Percentiles rank a stretch among this genome's conserved stretches.
These are phyloP conservation scores for Starmerella gropengiesseri DNA, from an alignment of 805 yeast genomes.

Conservation along the genomic window DNA sequence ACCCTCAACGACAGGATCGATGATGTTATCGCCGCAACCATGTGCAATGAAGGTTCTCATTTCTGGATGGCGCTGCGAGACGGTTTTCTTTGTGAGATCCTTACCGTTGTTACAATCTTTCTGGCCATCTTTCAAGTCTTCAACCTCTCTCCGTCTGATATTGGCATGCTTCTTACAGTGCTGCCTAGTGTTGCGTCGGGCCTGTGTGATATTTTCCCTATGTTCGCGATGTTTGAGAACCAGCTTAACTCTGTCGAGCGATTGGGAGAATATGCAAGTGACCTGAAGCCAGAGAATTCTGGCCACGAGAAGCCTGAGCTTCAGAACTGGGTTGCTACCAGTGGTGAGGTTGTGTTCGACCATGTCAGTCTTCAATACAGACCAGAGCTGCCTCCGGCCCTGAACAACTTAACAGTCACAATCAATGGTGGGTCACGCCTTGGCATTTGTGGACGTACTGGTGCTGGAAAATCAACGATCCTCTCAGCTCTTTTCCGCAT, in stretches of 20 bases:
- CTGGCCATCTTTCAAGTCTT: conserved; percentile 51
- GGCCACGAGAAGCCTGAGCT: conserved; percentile 33
- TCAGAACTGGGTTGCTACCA: conserved; percentile 46
- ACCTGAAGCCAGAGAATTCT: conserved; percentile 52
- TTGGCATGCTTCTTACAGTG: conserved; percentile 56
- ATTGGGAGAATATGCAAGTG: conserved; percentile 49
- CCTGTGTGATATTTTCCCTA: conserved; percentile 47
- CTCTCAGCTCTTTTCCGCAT: conserved; percentile 61
- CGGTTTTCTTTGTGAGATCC: conserved; percentile 42
- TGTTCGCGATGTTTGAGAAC: conserved; percentile 59
- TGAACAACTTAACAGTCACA: conserved; percentile 42
- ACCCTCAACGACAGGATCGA: conserved; percentile 40
- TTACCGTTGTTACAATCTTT: conserved; percentile 45
- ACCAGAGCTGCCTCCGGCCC: conserved; percentile 51
- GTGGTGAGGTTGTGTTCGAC: conserved; percentile 46
- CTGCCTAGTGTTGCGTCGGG: conserved; percentile 42
- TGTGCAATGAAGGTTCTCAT: conserved; percentile 50
- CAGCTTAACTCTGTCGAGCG: conserved; percentile 67
- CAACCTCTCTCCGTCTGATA: conserved; percentile 47
- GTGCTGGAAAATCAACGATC: conserved; percentile 75
- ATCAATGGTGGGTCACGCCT: conserved; percentile 52
- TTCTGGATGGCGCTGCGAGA: conserved; percentile 58
- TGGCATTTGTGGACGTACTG: conserved; percentile 83
- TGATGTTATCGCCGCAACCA: conserved; percentile 55
- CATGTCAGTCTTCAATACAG: conserved; percentile 52